A percentile compares a stretch with the other conserved stretches of the same genome.
These are phyloP conservation scores for Teratosphaeria epicoccoides DNA, from an alignment of 2,329 filamentous ascomycete genomes.

Conservation along the genomic window DNA sequence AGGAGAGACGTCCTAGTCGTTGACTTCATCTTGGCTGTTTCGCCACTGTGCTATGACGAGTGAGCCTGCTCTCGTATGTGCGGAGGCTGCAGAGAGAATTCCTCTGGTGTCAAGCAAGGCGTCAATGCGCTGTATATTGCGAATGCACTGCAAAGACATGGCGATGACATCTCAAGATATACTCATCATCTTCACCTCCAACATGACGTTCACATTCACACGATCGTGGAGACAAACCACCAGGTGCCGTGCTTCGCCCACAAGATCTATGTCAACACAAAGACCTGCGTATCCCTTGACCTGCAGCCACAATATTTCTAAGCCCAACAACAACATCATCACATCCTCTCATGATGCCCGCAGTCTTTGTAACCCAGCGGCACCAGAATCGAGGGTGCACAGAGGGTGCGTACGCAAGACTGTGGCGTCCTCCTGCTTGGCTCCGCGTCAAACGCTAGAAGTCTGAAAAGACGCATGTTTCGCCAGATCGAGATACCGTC, in stretches of 20 bases:
- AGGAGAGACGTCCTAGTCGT: background rate
- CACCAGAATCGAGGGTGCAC: background rate
- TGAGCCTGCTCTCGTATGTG: background rate
- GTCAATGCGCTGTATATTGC: background rate
- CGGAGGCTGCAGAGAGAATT: background rate
- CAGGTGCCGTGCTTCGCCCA: no score
- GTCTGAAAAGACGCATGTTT: background rate
- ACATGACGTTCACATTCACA: background rate
- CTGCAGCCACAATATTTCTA: background rate
- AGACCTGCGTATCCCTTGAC: no score
- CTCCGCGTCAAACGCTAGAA: background rate
- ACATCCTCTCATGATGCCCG: background rate
- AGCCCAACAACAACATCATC: background rate
- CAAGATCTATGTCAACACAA: no score
- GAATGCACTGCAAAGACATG: background rate
- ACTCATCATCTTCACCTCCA: background rate
- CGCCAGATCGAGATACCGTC: background rate
- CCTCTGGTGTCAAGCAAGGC: background rate
- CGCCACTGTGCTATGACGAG: background rate
- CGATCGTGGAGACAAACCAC: no score
- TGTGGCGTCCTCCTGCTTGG: background rate
- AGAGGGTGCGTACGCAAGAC: background rate
- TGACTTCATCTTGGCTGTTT: background rate
- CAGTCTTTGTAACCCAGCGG: background rate
- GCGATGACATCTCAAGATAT: background rate